Evolutionary conservation across 1,284 basidiomycete species (phyloP), one percentile per base, ranked within the genome.

Genomic region (Trametes sp.): DNA sequence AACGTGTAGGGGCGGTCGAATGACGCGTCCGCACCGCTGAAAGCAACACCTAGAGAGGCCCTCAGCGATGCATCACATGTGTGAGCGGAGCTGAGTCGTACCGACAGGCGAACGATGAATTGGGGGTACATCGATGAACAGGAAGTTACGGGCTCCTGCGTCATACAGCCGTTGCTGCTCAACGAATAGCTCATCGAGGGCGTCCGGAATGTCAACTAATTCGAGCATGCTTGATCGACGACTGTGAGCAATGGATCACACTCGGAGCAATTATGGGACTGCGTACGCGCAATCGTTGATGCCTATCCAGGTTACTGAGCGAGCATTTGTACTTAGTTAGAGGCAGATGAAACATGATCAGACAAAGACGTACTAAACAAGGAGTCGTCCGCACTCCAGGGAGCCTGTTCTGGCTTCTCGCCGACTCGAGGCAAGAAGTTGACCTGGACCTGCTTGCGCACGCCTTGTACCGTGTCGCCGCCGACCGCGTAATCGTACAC

Each of bases 61-160:
- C 6, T 35, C 13, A 46, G 16, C 21, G 7, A 48, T 10, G 10
- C n/a, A 33, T 45, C 5, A 23, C n/a, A 11, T 7, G 38, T 7
- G 23, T 24, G 9, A 7, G 5, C 38, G 11, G 44, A 16, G 46
- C 11, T 3, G 9, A 2, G 10, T 63, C 77, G 52, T 66, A 82
- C 83, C 75, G 23, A 69, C 80, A 16, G 86, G 85, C 35, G 80
- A 76, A 42, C 80, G 75, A 51, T 87, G 69, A 11, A 89, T 82
- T 0, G 87, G 85, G 7, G 88, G 87, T 0, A 89, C 78, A 64
- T 89, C 84, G 11, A 89, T 77, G 67, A 89, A 83, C 35, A 88
- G 68, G 69, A 89, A 88, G 70, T 88, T 89, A 3, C 87, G 80
- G 14, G 86, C 87, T 31, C 83, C 83, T 1, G 74, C 72, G 1